phyloP scores from a whole-genome alignment of 1,139 yeast species.

The Magnusiomyces sp. region DNA sequence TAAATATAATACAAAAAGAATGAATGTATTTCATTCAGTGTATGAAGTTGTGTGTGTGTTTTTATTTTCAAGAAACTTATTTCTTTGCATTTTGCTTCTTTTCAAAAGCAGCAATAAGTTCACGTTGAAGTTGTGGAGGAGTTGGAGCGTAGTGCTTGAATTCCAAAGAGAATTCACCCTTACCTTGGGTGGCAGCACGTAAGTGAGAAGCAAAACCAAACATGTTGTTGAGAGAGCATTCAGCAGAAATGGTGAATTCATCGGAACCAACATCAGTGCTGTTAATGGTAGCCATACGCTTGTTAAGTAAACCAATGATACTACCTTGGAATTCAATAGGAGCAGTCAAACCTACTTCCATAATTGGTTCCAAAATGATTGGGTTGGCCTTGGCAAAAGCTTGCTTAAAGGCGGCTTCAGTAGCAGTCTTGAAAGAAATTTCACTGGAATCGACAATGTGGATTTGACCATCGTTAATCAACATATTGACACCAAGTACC shows the following conservation, averaged over 20 bases:
- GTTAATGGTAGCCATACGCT: constrained; percentile 82
- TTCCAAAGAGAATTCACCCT: constrained; percentile 95
- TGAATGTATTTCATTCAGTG: too few species aligned
- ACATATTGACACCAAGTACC: constrained; percentile 88
- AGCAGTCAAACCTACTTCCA: constrained; percentile 88
- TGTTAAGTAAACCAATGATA: constrained; percentile 85
- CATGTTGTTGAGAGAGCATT: constrained; percentile 90
- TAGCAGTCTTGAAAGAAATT: constrained; percentile 88
- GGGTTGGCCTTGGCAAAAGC: constrained; percentile 82
- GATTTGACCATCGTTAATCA: constrained; percentile 92
- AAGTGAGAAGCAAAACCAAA: constrained; percentile 93
- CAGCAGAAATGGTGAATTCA: constrained; percentile 88
- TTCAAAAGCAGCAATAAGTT: constrained; percentile 77
- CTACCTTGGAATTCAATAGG: constrained; percentile 95
- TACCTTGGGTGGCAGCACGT: constrained; percentile 97
- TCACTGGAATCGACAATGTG: constrained; percentile 97
- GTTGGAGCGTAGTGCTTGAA: constrained; percentile 89
- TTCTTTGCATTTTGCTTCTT: constrained; percentile 38
- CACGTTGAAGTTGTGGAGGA: constrained; percentile 81
- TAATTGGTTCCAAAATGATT: constrained; percentile 88
- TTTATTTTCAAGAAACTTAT: too few species aligned
- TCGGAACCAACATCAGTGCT: constrained; percentile 93
- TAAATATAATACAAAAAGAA: too few species aligned
- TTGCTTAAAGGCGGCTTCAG: constrained; percentile 84
- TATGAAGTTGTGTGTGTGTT: too few species aligned